These are phyloP conservation scores for Ramichloridium luteum DNA, from an alignment of 2,329 filamentous ascomycete genomes.

Conservation along the genomic window DNA sequence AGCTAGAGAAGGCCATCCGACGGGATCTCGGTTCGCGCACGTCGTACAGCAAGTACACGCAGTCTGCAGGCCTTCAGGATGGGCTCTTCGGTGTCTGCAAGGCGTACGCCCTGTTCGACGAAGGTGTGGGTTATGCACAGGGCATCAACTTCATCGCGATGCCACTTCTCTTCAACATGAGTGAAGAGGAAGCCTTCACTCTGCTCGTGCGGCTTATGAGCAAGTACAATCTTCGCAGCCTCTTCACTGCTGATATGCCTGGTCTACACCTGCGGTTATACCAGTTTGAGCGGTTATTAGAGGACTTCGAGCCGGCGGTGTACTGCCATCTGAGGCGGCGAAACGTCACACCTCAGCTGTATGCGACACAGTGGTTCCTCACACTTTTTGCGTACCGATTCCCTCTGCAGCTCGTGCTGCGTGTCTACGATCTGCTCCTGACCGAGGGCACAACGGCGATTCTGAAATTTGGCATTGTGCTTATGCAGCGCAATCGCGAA, in stretches of 20 bases:
- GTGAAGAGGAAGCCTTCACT: constrained; percentile 92
- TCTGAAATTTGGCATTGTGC: constrained; percentile 81
- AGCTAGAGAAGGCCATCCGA: constrained; percentile 82
- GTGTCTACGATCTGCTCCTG: constrained; percentile 90
- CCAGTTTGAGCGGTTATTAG: constrained; percentile 85
- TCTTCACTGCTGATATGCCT: constrained; percentile 94
- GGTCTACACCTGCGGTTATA: constrained; percentile 87
- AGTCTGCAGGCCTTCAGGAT: constrained; percentile 82
- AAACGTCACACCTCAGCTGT: constrained; percentile 79
- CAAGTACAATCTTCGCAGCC: constrained; percentile 81
- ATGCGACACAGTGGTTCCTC: constrained; percentile 97
- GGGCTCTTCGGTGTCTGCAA: constrained; percentile 93
- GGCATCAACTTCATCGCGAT: constrained; percentile 98
- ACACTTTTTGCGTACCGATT: constrained; percentile 98
- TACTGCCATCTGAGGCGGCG: constrained; percentile 87
- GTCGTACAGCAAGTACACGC: constrained; percentile 92
- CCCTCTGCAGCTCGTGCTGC: constrained; percentile 85
- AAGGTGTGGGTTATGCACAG: constrained; percentile 89
- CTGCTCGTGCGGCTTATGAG: constrained; percentile 91
- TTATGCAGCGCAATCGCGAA: constrained; percentile 88
- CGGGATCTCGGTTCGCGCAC: constrained; percentile 85
- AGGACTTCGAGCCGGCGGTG: constrained; percentile 85
- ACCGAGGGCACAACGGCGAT: constrained; percentile 84
- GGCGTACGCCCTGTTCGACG: constrained; percentile 90
- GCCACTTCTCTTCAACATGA: constrained; percentile 96